These are phyloP conservation scores for Paspalum vaginatum DNA, from an alignment of 176 grass and related monocot species.

Conservation along the genomic window DNA sequence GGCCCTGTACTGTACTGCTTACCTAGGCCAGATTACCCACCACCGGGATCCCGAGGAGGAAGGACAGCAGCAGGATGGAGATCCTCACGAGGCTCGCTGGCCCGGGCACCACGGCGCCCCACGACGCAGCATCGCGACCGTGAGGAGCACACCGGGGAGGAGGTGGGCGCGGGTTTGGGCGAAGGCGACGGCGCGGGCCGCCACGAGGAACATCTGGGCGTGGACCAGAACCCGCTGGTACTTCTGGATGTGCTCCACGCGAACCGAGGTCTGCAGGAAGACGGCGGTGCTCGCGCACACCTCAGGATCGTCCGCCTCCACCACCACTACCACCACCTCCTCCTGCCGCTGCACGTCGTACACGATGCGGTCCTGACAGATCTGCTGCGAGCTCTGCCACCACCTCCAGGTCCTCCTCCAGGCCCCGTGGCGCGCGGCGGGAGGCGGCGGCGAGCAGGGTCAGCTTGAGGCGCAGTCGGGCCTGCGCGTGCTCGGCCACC, in stretches of 20 bases:
- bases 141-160: constrained; percentile 21
- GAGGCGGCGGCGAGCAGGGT: not conserved
- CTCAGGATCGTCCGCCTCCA: not conserved
- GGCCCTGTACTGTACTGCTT: not conserved
- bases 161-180: not conserved
- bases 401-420: not conserved
- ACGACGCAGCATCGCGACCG: not conserved
- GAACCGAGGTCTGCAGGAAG: not conserved
- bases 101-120: constrained; percentile 16
- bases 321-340: too few species aligned
- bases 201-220: not conserved
- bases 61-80: not conserved
- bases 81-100: constrained; percentile 13
- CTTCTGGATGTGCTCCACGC: not conserved
- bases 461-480: not conserved
- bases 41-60: not conserved
- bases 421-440: not conserved
- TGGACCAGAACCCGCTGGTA: not conserved
- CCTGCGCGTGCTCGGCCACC: not conserved
- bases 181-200: not conserved
- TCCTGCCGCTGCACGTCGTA: not conserved
- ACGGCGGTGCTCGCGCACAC: not conserved
- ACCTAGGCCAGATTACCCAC: not conserved
- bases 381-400: not conserved
- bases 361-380: not conserved